Percentiles rank a stretch among this genome's conserved stretches.
Conservation (phyloP, 176 grass and related monocot species). For the Saccharum officinarum region DNA sequence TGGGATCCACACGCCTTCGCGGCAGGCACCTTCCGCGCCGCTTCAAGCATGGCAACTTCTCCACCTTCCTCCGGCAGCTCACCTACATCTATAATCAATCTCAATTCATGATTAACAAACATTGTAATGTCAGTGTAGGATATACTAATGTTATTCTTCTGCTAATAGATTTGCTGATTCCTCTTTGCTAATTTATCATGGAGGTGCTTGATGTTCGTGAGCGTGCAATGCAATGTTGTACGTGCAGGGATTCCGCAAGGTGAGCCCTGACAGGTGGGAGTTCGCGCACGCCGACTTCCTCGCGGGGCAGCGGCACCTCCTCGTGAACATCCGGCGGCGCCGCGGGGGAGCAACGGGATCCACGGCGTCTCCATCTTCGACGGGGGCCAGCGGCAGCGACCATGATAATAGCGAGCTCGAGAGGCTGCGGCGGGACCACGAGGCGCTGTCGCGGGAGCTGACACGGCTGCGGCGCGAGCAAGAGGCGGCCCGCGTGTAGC, state of each 20-base stretch:
- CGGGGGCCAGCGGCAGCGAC: neutral
- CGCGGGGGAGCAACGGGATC: neutral
- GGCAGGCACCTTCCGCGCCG: constrained; percentile 46
- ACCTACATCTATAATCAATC: constrained; percentile 44
- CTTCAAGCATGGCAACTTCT: constrained; percentile 62
- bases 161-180: neutral
- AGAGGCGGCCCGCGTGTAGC: constrained; percentile 30
- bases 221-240: neutral
- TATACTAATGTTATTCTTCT: neutral
- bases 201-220: neutral
- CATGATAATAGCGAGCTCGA: constrained; percentile 34
- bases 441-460: constrained; percentile 54
- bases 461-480: constrained; percentile 47
- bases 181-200: neutral
- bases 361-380: neutral
- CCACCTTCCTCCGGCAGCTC: constrained; percentile 63
- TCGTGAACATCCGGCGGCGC: constrained; percentile 53
- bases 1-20: constrained; percentile 52
- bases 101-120: neutral
- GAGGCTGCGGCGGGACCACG: constrained; percentile 47
- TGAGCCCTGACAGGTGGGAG: constrained; percentile 70
- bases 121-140: neutral
- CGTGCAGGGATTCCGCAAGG: constrained; percentile 55
- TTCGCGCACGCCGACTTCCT: constrained; percentile 63
- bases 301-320: constrained; percentile 60